Evolutionary conservation across 805 yeast genomes (phyloP).

Genomic region (Candida bentonensis): DNA sequence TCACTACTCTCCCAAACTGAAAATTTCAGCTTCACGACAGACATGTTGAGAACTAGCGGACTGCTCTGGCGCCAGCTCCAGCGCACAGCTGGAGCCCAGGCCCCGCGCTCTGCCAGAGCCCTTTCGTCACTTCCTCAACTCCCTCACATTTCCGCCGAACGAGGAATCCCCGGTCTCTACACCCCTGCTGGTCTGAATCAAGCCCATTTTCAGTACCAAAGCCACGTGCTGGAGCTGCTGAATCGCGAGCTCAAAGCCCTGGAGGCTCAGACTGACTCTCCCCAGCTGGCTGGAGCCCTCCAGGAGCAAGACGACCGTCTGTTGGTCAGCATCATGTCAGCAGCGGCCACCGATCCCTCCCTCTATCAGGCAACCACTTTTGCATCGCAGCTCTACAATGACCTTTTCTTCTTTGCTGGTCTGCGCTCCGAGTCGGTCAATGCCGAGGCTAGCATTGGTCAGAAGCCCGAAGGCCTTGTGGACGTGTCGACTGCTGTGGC

Average conservation of each 20-base stretch:
- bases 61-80: no score
- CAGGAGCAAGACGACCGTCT: background rate
- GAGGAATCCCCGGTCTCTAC: slow-evolving; percentile 54
- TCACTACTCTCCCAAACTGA: no score
- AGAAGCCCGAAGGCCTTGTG: slow-evolving; percentile 13
- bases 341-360: background rate
- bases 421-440: slow-evolving; percentile 13
- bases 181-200: slow-evolving; percentile 50
- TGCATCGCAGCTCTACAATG: slow-evolving; percentile 77
- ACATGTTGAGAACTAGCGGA: no score
- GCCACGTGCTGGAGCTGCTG: slow-evolving; percentile 23
- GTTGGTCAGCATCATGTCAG: background rate
- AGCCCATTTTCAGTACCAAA: slow-evolving; percentile 78
- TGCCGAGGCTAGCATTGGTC: slow-evolving; percentile 13
- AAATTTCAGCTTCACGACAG: no score
- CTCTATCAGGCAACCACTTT: slow-evolving; percentile 26
- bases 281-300: background rate
- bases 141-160: background rate
- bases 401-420: slow-evolving; percentile 55
- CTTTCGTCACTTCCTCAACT: background rate
- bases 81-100: no score
- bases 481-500: slow-evolving; percentile 11
- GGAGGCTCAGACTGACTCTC: background rate
- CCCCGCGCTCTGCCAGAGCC: no score
- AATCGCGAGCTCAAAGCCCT: slow-evolving; percentile 12